Evolutionary conservation across 352 stramenopile species (phyloP), one percentile per base, ranked within the genome.

Genomic region (Achlya hypogyna): DNA sequence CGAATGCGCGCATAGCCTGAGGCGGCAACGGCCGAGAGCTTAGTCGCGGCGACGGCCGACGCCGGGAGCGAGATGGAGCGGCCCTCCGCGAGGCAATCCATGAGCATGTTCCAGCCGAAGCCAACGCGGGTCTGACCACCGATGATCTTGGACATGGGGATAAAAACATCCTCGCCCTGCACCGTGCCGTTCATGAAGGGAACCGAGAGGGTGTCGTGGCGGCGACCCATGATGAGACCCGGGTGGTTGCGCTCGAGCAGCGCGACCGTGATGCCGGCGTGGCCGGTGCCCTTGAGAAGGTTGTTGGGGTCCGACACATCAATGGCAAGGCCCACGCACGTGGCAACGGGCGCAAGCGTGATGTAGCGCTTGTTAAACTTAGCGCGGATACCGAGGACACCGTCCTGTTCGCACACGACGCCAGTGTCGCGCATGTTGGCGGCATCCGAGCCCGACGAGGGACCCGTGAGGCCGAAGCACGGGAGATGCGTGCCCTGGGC

Each of bases 311-410:
- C 96, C 75, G 91, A 93, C 4, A 99, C 80, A 70, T 98, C 96
- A 69, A 99, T 96, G 22, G 95, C 96, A 52, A 99, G 79, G 31
- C 96, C 96, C 9, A 99, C 96, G 69, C 97, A 96, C 42, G 96
- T 97, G 35, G 96, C 96, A 12, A 99, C 95, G 5, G 96, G 96
- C 20, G 96, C 96, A 59, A 99, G 73, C 10, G 96, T 99, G 74
- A 99, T 99, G 85, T 99, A 99, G 62, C 96, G 86, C 81, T 99
- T 99, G 78, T 97, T 98, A 82, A 99, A 99, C 53, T 83, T 91
- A 5, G 95, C 94, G 47, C 91, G 82, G 52, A 99, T 97, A 40
- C 96, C 96, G 27, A 99, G 70, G 40, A 98, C 91, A n/a, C 96
- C 96, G 72, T 98, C 84, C 62, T 95, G 75, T 69, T 96, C 87